A percentile compares a stretch with the other conserved stretches of the same genome.
Evolutionary conservation across 2,329 filamentous ascomycete species (phyloP).

Genomic region (Aspergillus terreus): DNA sequence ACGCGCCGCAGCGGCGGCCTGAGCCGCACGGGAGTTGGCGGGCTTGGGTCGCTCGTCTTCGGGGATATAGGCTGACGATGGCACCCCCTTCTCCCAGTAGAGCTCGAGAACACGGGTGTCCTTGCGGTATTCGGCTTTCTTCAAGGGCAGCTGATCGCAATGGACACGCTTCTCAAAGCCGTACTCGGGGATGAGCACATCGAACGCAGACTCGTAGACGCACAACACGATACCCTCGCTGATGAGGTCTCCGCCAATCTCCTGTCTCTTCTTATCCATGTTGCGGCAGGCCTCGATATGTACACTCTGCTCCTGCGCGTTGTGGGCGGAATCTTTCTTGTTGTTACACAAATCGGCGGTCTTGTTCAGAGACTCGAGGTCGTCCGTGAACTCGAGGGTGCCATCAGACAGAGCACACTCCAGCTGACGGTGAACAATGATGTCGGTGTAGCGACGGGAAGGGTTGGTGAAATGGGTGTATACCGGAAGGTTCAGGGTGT

Average conservation of each 20-base stretch:
- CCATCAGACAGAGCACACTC: constrained; percentile 81
- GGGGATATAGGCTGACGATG: constrained; percentile 90
- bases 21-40: constrained; percentile 68
- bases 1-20: constrained; percentile 70
- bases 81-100: constrained; percentile 99
- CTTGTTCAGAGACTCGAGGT: constrained; percentile 83
- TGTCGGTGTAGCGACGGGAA: constrained; percentile 88
- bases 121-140: constrained; percentile 99
- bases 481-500: constrained; percentile 83
- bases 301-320: constrained; percentile 96
- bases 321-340: constrained; percentile 97
- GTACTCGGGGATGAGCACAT: constrained; percentile 95
- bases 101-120: constrained; percentile 90
- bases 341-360: constrained; percentile 94
- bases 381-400: constrained; percentile 79
- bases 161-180: constrained; percentile 99
- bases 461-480: constrained; percentile 98
- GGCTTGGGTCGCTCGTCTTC: constrained; percentile 94
- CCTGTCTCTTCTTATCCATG: constrained; percentile 88
- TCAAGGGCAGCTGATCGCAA: constrained; percentile 91
- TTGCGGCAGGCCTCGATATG: constrained; percentile 95
- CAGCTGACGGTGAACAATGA: constrained; percentile 91
- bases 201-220: constrained; percentile 97
- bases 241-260: constrained; percentile 85
- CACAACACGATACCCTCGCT: constrained; percentile 94